These are phyloP conservation scores for Carex littledalei DNA, from an alignment of 176 grass and related monocot species.

Conservation along the genomic window DNA sequence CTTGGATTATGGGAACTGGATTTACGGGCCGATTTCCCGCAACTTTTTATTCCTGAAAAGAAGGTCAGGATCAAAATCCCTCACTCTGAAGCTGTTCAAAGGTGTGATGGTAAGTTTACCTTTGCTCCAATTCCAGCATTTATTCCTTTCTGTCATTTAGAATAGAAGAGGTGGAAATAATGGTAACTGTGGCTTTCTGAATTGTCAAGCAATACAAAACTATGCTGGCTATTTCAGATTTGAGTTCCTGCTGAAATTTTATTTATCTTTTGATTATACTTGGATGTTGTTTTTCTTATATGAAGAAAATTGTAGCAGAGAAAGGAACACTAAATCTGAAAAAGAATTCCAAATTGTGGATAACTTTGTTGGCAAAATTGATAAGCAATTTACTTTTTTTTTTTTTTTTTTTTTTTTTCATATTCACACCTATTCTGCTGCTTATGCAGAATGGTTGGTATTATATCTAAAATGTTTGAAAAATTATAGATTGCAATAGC, in stretches of 20 bases:
- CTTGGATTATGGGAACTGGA: conserved; percentile 78
- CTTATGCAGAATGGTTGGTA: background rate
- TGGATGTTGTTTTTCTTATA: background rate
- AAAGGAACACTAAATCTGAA: background rate
- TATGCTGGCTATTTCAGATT: too few relatives aligned
- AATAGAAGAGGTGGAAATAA: background rate
- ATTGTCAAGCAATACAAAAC: background rate
- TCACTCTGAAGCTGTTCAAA: conserved; percentile 71
- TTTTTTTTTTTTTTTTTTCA: too few relatives aligned
- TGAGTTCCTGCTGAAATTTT: background rate
- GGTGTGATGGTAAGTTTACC: conserved; percentile 58
- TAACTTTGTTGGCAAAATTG: background rate
- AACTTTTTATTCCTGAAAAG: conserved; percentile 72
- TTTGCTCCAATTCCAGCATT: background rate
- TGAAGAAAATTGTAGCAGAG: background rate
- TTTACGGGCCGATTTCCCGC: conserved; percentile 69
- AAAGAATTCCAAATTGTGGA: background rate
- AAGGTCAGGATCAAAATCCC: conserved; percentile 73
- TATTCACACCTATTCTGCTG: background rate
- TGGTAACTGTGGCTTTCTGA: background rate
- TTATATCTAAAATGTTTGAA: too few relatives aligned
- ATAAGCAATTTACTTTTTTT: background rate
- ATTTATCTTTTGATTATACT: background rate
- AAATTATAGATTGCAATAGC: conserved; percentile 52
- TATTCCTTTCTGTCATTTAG: background rate